Base-by-base conservation (phyloP, 345 rosid species). In the Eutrema heterophyllum region DNA sequence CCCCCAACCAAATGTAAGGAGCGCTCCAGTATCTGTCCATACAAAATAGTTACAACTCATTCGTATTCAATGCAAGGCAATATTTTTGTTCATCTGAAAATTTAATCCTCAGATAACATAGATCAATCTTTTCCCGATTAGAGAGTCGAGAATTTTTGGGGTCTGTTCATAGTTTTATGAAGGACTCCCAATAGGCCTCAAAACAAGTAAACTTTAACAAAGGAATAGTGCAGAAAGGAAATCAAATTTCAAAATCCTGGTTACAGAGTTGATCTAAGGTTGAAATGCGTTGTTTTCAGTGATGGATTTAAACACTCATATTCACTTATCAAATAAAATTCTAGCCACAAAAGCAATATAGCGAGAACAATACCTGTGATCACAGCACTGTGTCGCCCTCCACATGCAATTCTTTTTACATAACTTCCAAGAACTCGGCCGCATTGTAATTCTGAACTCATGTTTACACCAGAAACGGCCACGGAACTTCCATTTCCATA, bases 1-100 rank as follows among this genome's bases (percentile, higher is more conserved):
- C 68, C 99, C 98, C 99, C 99, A 96, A 39, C 99, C 99, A 80
- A 96, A 96, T n/a, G 97, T 83, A 61, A 96, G 91, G 9, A 96
- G 71, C 10, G 93, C 97, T 53, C 99, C 99, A 71, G 97, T 90
- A 87, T 96, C 99, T 95, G 89, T 49, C 69, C 53, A 77, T 5
- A 65, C 45, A 62, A 64, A 64, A 76, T 12, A 48, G 50, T 64
- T 48, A 65, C 27, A 49, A 38, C 14, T 64, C 50, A 32, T 40
- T 55, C n/a, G 5, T 36, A 16, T 26, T 13, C 40, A 48, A 29
- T 16, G 9, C 27, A 49, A 71, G 43, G 27, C 45, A 45, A 44
- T 21, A 21, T 57, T 53, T 53, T 33, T 36, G 40, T 65, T n/a
- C 27, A 14, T 15, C 12, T 41, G 21, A 21, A 45, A 29, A 6